Base-by-base conservation (phyloP, 768 basidiomycete species). In the Suillus tomentosus region DNA sequence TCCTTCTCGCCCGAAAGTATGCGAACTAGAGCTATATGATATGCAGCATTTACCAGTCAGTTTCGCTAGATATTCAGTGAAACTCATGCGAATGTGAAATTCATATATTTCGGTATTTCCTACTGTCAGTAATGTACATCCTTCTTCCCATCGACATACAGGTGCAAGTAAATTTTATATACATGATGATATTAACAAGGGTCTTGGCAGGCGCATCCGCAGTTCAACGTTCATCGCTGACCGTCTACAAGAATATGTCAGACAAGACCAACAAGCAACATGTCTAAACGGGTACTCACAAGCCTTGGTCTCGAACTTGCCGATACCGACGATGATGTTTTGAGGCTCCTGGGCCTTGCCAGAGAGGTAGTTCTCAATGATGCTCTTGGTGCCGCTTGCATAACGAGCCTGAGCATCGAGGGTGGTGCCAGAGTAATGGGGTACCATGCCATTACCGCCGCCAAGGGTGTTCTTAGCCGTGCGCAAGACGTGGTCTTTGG, bases 341-440 rank as follows among this genome's bases (percentile, higher is more conserved):
- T 82, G 85, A 0, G 88, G 85, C 9, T 91, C 87, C 76, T 96
- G 94, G 1, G 82, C 74, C 75, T 88, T 86, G 65, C 75, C 78
- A 15, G 71, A 71, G 65, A 92, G 70, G 79, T 87, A 94, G 77
- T 90, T 89, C 62, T 87, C 82, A 62, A 94, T 80, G 73, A 94
- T 94, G 67, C 78, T 80, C 79, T 79, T 85, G 34, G 85, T 81
- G 15, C 92, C 93, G 51, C 78, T 76, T 17, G 94, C 94, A 73
- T 97, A 96, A 56, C 94, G 90, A 34, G 82, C 84, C 79, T 96
- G 94, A 3, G 94, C 94, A 71, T 96, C 94, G 65, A 95, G 85
- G 31, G 93, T 94, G 9, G 93, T 94, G 45, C 94, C 93, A 68
- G 89, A 91, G 79, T 92, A 93, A 73, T 92, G 91, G 13, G 91